These are phyloP conservation scores for Pestalotiopsis fici DNA, from an alignment of 2,329 filamentous ascomycete species.

Conservation along the genomic window DNA sequence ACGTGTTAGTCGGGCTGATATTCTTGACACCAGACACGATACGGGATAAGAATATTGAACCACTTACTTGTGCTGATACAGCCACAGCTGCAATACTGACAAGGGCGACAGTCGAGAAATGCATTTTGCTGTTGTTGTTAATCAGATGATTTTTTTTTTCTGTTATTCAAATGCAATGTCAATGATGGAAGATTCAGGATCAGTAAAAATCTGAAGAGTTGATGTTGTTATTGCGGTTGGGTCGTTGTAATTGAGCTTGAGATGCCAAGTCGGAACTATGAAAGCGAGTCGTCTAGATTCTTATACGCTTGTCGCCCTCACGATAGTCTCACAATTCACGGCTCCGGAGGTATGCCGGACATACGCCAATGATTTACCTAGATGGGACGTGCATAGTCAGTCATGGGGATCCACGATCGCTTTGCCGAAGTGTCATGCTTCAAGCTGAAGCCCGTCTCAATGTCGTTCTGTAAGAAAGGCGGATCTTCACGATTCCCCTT, in stretches of 20 bases:
- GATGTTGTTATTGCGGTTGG: background rate
- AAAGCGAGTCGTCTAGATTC: background rate
- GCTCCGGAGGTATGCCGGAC: background rate
- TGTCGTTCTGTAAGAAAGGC: background rate
- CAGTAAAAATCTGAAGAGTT: background rate
- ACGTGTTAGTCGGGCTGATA: background rate
- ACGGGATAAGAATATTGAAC: background rate
- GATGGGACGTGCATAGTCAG: background rate
- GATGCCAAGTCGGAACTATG: background rate
- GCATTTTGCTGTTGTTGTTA: constrained; percentile 3
- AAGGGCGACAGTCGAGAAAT: constrained; percentile 3
- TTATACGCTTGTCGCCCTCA: background rate
- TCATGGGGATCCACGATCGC: background rate
- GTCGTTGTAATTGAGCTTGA: background rate
- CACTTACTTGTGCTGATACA: constrained; percentile 10
- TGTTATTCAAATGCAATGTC: background rate
- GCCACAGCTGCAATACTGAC: background rate
- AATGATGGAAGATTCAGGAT: background rate
- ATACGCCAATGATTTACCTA: background rate
- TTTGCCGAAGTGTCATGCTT: background rate
- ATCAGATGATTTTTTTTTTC: background rate
- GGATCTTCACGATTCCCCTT: background rate
- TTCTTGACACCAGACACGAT: background rate
- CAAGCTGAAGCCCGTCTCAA: constrained; percentile 1
- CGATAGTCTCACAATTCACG: background rate